A percentile compares a stretch with the other conserved stretches of the same genome.
Conservation (phyloP, 257 asterid genomes). For the Verbena officinalis region DNA sequence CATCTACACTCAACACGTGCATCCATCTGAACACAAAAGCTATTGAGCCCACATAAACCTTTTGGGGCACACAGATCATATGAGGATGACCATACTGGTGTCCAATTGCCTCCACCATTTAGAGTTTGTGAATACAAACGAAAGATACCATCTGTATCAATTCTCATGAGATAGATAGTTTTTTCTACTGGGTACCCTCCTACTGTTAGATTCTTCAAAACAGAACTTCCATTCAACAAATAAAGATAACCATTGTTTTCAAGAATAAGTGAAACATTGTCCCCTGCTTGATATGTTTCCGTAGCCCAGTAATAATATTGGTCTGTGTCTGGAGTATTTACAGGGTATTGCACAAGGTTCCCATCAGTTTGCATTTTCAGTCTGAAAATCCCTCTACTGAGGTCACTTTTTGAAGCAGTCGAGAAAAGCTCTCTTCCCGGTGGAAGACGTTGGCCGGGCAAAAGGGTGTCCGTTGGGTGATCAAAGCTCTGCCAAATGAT, state of each 20-base stretch:
- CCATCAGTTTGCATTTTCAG: constrained; percentile 53
- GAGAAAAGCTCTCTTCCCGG: constrained; percentile 33
- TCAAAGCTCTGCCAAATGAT: constrained; percentile 64
- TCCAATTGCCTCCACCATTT: constrained; percentile 29
- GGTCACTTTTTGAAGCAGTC: constrained; percentile 42
- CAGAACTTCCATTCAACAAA: constrained; percentile 34
- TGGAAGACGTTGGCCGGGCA: constrained; percentile 41
- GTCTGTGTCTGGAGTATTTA: background rate
- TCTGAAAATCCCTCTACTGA: constrained; percentile 37
- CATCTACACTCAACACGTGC: constrained; percentile 27
- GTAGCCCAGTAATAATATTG: constrained; percentile 36
- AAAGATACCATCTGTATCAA: constrained; percentile 54
- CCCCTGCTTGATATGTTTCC: background rate
- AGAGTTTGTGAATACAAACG: constrained; percentile 41
- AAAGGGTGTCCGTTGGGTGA: constrained; percentile 49
- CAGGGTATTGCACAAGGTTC: constrained; percentile 54
- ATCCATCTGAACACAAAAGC: constrained; percentile 40
- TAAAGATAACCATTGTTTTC: constrained; percentile 45
- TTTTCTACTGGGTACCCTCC: constrained; percentile 26
- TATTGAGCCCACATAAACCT: constrained; percentile 56
- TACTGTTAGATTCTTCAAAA: constrained; percentile 23
- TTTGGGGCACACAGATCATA: constrained; percentile 37
- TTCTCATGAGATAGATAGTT: constrained; percentile 34
- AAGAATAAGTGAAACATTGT: constrained; percentile 39
- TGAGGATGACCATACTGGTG: constrained; percentile 23